A percentile compares a stretch with the other conserved stretches of the same genome.
Evolutionary conservation across 768 basidiomycete genomes (phyloP).

Genomic region (Suillus clintonianus): DNA sequence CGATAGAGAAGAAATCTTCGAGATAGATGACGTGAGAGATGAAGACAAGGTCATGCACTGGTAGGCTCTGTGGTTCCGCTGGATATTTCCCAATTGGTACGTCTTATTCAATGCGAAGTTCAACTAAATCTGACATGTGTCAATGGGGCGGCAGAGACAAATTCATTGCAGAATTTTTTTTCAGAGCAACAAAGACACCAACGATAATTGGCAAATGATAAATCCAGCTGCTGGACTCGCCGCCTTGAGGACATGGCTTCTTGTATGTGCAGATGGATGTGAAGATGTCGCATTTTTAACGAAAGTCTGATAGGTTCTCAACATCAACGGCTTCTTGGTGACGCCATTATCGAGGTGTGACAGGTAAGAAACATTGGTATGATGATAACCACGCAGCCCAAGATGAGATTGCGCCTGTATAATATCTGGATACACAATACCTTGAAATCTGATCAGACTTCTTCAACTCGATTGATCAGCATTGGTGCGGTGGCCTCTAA

Average conservation of each 20-base stretch:
- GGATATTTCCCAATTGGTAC: slow-evolving; percentile 67
- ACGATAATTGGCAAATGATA: slow-evolving; percentile 66
- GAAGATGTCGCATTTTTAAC: neutral
- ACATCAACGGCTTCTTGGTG: slow-evolving; percentile 55
- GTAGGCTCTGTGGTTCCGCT: slow-evolving; percentile 75
- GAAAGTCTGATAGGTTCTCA: slow-evolving; percentile 45
- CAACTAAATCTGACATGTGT: neutral
- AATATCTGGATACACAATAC: neutral
- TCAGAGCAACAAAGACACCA: slow-evolving; percentile 50
- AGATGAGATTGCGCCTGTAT: neutral
- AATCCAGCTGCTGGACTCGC: slow-evolving; percentile 69
- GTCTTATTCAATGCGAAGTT: slow-evolving; percentile 5
- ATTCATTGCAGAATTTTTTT: slow-evolving; percentile 61
- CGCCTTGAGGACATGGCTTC: slow-evolving; percentile 60
- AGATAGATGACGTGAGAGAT: slow-evolving; percentile 67
- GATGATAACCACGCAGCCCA: slow-evolving; percentile 8
- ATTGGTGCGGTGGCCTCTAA: neutral
- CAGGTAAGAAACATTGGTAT: slow-evolving; percentile 49
- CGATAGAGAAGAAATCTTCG: slow-evolving; percentile 74
- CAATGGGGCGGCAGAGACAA: slow-evolving; percentile 37
- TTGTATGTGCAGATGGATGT: slow-evolving; percentile 43
- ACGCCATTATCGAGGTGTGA: slow-evolving; percentile 55
- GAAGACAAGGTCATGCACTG: slow-evolving; percentile 82
- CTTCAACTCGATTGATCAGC: neutral
- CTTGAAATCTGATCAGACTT: neutral